Evolutionary conservation across 345 rosid genomes (phyloP).

Genomic region (Psidium guajava): DNA sequence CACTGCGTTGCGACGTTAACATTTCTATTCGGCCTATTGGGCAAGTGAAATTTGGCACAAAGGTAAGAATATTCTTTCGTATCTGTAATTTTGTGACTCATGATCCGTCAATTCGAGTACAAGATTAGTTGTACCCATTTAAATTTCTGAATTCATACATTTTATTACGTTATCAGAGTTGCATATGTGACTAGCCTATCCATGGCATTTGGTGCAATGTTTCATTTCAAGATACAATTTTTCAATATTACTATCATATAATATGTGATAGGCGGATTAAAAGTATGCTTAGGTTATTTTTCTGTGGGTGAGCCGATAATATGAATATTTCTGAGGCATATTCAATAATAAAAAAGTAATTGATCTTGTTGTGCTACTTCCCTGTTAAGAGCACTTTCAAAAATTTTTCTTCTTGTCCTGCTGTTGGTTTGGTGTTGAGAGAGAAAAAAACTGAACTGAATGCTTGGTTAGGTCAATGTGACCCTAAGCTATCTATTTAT

Average conservation of each 20-base stretch:
- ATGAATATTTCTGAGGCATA: background rate
- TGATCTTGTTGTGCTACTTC: background rate
- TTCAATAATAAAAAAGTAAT: background rate
- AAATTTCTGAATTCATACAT: background rate
- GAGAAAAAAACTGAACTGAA: no score
- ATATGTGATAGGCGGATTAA: background rate
- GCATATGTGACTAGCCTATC: background rate
- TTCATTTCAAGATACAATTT: background rate
- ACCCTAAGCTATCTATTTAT: no score
- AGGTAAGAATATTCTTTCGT: slow-evolving; percentile 29
- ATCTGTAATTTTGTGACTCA: background rate
- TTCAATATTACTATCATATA: background rate
- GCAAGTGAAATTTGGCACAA: slow-evolving; percentile 75
- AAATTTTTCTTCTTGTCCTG: background rate
- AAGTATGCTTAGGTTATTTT: background rate
- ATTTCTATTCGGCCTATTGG: slow-evolving; percentile 84
- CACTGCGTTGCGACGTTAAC: slow-evolving; percentile 94
- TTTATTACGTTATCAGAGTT: background rate
- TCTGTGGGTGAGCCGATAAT: background rate
- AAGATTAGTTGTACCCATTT: background rate
- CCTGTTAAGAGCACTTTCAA: background rate
- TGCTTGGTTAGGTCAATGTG: no score
- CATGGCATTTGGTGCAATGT: background rate
- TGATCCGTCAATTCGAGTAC: background rate
- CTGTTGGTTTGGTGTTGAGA: no score